These are phyloP conservation scores for Ceratopteris richardii DNA, from an alignment of 75 land plant genomes.

Conservation along the genomic window DNA sequence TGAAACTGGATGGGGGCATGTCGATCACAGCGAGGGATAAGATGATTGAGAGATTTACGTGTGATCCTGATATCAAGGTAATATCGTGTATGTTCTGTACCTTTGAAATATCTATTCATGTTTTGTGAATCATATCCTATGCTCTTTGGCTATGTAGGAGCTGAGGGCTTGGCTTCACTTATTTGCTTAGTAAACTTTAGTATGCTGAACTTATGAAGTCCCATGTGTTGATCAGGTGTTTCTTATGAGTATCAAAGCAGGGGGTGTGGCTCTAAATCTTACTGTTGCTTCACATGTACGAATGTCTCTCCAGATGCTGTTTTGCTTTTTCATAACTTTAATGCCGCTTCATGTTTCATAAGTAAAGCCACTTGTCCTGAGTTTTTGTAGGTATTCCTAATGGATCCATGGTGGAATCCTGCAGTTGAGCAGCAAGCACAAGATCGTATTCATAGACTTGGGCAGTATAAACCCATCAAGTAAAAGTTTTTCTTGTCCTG, in stretches of 20 bases:
- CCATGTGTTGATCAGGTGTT: no score
- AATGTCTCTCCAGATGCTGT: no score
- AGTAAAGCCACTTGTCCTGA: no score
- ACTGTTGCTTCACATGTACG: conserved; percentile 89
- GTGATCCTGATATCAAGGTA: conserved; percentile 73
- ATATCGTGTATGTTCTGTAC: background rate
- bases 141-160: no score
- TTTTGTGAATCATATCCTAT: background rate
- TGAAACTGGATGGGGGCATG: conserved; percentile 79
- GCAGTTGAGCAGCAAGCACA: conserved; percentile 97
- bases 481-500: background rate
- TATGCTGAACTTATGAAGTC: no score
- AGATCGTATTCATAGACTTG: conserved; percentile 86
- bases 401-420: conserved; percentile 99
- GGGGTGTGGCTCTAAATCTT: conserved; percentile 93
- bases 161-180: no score
- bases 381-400: conserved; percentile 62
- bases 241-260: conserved; percentile 95
- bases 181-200: no score
- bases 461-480: conserved; percentile 93
- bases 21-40: conserved; percentile 50
- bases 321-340: no score
- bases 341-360: no score
- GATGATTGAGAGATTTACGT: conserved; percentile 57
- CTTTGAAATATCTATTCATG: background rate